Evolutionary conservation across 2,329 filamentous ascomycete species (phyloP).

Genomic region (Colletotrichum incanum): DNA sequence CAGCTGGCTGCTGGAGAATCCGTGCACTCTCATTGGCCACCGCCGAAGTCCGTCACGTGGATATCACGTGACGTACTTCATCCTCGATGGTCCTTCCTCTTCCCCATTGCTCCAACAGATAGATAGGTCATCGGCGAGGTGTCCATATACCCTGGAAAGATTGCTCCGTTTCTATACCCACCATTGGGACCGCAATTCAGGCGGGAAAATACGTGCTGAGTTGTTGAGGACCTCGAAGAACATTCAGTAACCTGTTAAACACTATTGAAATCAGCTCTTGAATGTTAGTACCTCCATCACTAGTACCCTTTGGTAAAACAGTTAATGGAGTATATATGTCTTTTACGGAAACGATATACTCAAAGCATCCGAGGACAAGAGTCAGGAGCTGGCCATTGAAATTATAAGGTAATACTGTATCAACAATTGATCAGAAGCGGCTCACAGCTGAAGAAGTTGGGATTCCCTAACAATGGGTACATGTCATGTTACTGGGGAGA

Average conservation of each 20-base stretch:
- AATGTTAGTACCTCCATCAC: background rate
- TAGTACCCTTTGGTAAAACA: background rate
- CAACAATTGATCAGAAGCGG: background rate
- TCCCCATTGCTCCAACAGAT: no score
- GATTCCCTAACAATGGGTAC: background rate
- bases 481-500: background rate
- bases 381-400: background rate
- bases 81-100: no score
- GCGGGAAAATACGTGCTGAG: background rate
- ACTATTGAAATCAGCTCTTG: background rate
- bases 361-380: background rate
- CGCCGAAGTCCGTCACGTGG: no score
- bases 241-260: background rate
- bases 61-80: no score
- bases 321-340: background rate
- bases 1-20: no score
- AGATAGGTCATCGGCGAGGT: background rate
- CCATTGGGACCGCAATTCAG: no score
- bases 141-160: background rate
- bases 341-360: background rate
- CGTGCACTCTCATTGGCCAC: no score
- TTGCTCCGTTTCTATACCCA: background rate
- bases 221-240: background rate
- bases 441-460: background rate
- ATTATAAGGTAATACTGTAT: background rate